phyloP scores from a whole-genome alignment of 1,284 basidiomycete genomes.

The Somion occarium region DNA sequence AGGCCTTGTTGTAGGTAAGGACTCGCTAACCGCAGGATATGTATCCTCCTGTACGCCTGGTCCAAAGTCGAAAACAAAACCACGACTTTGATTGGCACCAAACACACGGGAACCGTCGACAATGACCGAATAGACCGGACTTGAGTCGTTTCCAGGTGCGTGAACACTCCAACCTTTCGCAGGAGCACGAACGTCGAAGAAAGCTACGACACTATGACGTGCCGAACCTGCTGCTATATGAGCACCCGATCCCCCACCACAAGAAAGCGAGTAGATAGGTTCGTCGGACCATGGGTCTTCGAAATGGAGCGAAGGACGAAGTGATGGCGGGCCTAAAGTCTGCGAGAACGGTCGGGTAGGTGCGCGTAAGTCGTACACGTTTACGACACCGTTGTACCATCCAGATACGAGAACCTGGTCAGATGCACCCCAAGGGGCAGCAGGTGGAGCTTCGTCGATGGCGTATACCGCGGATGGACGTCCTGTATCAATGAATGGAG shows the following conservation, averaged over 20 bases:
- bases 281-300: conserved; percentile 64
- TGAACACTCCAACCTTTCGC: conserved; percentile 66
- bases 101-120: conserved; percentile 72
- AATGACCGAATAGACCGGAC: conserved; percentile 66
- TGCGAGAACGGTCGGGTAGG: conserved; percentile 21
- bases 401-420: conserved; percentile 72
- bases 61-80: conserved; percentile 76
- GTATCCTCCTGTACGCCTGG: conserved; percentile 50
- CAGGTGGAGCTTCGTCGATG: conserved; percentile 52
- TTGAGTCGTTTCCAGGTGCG: conserved; percentile 68
- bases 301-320: conserved; percentile 54
- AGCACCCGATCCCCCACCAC: conserved; percentile 59
- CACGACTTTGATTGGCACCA: conserved; percentile 66
- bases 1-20: conserved; percentile 16
- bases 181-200: conserved; percentile 70
- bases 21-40: conserved; percentile 45
- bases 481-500: conserved; percentile 25
- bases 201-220: conserved; percentile 66
- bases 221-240: conserved; percentile 70
- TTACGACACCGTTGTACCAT: conserved; percentile 72
- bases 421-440: conserved; percentile 60
- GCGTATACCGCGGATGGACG: conserved; percentile 64
- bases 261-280: conserved; percentile 67
- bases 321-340: conserved; percentile 22
- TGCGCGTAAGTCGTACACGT: conserved; percentile 66